Percentiles rank a stretch among this genome's conserved stretches.
Conservation (phyloP, 2,329 filamentous ascomycete species). For the Ploettnerulaceae sp. region DNA sequence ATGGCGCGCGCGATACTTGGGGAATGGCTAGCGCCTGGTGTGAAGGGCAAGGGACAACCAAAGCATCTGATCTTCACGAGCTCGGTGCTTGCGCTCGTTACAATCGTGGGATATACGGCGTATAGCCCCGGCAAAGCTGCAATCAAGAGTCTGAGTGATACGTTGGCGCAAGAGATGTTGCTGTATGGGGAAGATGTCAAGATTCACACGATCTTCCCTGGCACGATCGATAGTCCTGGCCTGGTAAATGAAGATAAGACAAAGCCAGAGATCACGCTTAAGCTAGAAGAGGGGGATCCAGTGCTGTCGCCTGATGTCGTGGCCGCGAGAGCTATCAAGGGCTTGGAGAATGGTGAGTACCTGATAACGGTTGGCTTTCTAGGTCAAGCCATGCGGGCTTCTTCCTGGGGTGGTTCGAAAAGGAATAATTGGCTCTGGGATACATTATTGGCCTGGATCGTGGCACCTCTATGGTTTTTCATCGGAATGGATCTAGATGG, state of each 20-base stretch:
- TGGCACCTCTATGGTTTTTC: conserved; percentile 54
- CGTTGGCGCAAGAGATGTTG: conserved; percentile 75
- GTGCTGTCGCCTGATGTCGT: conserved; percentile 74
- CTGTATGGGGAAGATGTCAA: conserved; percentile 81
- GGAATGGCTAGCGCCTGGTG: conserved; percentile 61
- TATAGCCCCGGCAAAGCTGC: conserved; percentile 86
- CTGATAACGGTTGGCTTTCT: conserved; percentile 72
- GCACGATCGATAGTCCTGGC: conserved; percentile 74
- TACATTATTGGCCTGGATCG: conserved; percentile 50
- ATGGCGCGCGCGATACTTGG: conserved; percentile 76
- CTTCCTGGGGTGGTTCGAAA: conserved; percentile 48
- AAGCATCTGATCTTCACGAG: conserved; percentile 86
- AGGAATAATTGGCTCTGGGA: conserved; percentile 58
- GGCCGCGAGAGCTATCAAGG: conserved; percentile 62
- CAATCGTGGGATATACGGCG: conserved; percentile 74
- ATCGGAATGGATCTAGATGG: conserved; percentile 51
- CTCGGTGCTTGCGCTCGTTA: conserved; percentile 68
- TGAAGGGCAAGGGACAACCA: conserved; percentile 44
- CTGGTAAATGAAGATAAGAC: conserved; percentile 68
- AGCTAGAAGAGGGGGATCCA: conserved; percentile 78
- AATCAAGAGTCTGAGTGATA: conserved; percentile 76
- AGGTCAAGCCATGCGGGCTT: conserved; percentile 66
- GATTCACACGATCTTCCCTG: conserved; percentile 78
- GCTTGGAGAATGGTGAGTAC: conserved; percentile 76
- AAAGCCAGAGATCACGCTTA: conserved; percentile 75